Evolutionary conservation across 73 alveolate species (phyloP).

Genomic region (Stentor coeruleus): DNA sequence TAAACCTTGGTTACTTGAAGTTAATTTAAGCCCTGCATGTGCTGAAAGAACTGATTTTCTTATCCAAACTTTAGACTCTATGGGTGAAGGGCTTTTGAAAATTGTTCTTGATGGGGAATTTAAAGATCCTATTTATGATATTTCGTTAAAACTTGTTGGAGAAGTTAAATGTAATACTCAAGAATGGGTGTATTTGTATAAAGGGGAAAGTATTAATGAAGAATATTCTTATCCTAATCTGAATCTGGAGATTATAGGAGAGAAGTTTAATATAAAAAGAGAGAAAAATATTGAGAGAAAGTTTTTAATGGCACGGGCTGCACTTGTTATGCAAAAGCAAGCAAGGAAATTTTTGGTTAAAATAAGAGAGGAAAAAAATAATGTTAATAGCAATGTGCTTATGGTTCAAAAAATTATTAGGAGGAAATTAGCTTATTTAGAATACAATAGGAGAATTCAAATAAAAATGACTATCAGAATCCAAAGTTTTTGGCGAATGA

Average conservation of each 20-base stretch:
- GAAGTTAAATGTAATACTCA: conserved; percentile 5
- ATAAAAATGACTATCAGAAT: neutral
- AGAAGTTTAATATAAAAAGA: conserved; percentile 34
- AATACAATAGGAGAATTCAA: neutral
- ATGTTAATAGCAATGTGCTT: neutral
- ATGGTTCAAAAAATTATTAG: neutral
- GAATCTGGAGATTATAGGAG: conserved; percentile 46
- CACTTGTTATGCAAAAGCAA: conserved; percentile 34
- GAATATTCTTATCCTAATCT: neutral
- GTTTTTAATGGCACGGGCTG: conserved; percentile 15
- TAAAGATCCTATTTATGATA: conserved; percentile 24
- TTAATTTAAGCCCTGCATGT: conserved; percentile 75
- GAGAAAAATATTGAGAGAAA: conserved; percentile 49
- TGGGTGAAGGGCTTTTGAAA: conserved; percentile 61
- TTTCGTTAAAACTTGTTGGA: neutral
- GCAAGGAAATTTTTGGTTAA: conserved; percentile 43
- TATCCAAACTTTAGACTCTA: conserved; percentile 49
- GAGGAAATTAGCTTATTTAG: neutral
- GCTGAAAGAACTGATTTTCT: conserved; percentile 65
- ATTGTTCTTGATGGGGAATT: conserved; percentile 37
- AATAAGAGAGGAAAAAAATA: neutral
- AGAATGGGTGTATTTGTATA: conserved; percentile 16
- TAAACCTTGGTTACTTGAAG: conserved; percentile 66
- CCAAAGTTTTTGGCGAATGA: neutral
- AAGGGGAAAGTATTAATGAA: no score